Evolutionary conservation across 2,329 filamentous ascomycete species (phyloP), one percentile per base, ranked within the genome.

Genomic region (Penicillium brevicompactum): DNA sequence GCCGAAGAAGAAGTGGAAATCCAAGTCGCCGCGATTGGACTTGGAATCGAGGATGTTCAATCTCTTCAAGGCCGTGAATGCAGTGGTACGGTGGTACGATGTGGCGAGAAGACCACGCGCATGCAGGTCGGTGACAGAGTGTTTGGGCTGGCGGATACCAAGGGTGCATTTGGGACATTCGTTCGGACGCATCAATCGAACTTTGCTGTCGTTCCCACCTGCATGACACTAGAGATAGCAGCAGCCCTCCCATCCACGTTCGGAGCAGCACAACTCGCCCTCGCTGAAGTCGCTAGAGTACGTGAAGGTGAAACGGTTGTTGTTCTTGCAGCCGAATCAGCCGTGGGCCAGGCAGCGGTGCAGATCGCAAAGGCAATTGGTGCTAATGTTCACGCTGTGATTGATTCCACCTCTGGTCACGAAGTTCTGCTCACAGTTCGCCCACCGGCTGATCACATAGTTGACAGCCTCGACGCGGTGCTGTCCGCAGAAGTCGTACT

Each of bases 61-160:
- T 13, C 34, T 6, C 34, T 37, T 16, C 59, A 4, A 51, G 71
- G 72, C 13, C 58, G 68, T 8, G 72, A 75, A 51, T 72, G 65
- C 46, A 59, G 58, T 57, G 73, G 73, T 43, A 44, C 74, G 16
- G 64, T 75, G 8, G 60, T 57, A 18, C 44, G 53, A 2, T 57
- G 71, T 7, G 73, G 73, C 3, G 61, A 55, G 21, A 62, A 62
- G 10, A 67, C 72, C 9, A 57, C 55, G 2, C 54, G 62, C 24
- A 51, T 74, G 9, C 48, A 59, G 5, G 56, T 68, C 21, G 73
- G 73, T 9, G 70, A 76, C 44, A 58, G 68, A 16, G 71, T 76
- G 4, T 66, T 68, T 40, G 72, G 66, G 8, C 58, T 70, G 57
- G 57, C 62, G 9, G 49, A 37, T 37, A n/a, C 11, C n/a, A 13